Percentiles rank a stretch among this genome's conserved stretches.
Conservation (phyloP, 2,329 filamentous ascomycete genomes). For the Pseudocercospora vitis region DNA sequence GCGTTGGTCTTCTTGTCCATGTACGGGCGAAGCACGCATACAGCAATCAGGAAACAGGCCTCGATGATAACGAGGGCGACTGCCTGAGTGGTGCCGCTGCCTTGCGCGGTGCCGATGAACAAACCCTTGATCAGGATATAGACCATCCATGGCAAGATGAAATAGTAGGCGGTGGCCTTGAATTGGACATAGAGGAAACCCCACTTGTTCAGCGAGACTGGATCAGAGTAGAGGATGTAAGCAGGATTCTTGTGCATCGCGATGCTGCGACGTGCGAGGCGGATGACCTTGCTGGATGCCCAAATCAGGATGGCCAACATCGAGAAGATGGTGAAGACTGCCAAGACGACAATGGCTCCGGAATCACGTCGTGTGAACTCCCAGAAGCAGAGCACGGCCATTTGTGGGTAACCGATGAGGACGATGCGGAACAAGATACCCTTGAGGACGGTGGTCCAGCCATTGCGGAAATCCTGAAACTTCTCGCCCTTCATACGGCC, state of each 20-base stretch:
- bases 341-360: conserved; percentile 78
- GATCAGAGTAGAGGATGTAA: conserved; percentile 95
- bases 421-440: conserved; percentile 89
- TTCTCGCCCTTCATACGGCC: conserved; percentile 80
- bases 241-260: conserved; percentile 93
- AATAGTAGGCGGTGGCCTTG: conserved; percentile 93
- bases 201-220: conserved; percentile 94
- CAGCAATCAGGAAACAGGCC: conserved; percentile 70
- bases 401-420: conserved; percentile 87
- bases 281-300: conserved; percentile 87
- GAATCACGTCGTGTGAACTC: conserved; percentile 87
- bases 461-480: conserved; percentile 90
- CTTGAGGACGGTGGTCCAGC: conserved; percentile 89
- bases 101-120: conserved; percentile 81
- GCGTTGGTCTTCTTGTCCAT: conserved; percentile 99
- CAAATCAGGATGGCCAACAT: conserved; percentile 76
- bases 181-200: conserved; percentile 97
- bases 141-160: conserved; percentile 74
- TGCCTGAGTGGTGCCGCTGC: conserved; percentile 69
- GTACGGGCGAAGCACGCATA: conserved; percentile 83
- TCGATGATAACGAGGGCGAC: conserved; percentile 83
- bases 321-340: conserved; percentile 83
- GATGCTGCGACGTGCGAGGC: conserved; percentile 83
- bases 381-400: conserved; percentile 88
- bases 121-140: conserved; percentile 86